A percentile compares a stretch with the other conserved stretches of the same genome.
Evolutionary conservation across 805 yeast species (phyloP).

Genomic region (Yarrowia sp.): DNA sequence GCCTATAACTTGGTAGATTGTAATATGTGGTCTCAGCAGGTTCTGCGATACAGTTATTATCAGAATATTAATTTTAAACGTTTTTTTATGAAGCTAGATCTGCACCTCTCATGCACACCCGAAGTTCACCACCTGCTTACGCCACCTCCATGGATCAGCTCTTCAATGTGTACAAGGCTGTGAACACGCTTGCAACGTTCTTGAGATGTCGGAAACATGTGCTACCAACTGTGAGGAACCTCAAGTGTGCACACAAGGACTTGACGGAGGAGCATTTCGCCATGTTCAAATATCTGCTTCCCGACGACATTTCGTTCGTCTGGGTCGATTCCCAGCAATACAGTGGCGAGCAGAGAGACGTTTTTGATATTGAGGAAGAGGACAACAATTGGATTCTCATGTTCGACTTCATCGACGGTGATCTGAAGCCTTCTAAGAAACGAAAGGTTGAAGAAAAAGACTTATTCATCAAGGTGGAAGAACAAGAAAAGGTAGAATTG

Average conservation of each 20-base stretch:
- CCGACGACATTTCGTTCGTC: conserved; percentile 71
- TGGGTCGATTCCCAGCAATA: conserved; percentile 63
- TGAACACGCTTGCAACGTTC: conserved; percentile 27
- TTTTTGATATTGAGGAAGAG: conserved; percentile 56
- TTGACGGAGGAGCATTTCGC: conserved; percentile 63
- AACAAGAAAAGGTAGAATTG: conserved; percentile 7
- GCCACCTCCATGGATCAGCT: conserved; percentile 30
- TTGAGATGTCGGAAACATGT: conserved; percentile 34
- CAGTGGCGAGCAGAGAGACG: conserved; percentile 52
- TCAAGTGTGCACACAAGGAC: conserved; percentile 12
- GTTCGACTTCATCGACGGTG: conserved; percentile 78
- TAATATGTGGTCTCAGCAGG: not conserved
- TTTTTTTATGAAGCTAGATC: not conserved
- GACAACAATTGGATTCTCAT: conserved; percentile 62
- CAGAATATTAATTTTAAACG: not conserved
- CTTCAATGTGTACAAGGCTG: conserved; percentile 25
- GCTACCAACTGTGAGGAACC: conserved; percentile 21
- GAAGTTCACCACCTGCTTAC: not conserved
- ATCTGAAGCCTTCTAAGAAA: conserved; percentile 30
- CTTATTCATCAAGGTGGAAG: conserved; percentile 5
- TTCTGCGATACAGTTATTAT: too few species aligned
- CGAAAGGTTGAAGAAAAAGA: conserved; percentile 16
- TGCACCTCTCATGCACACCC: conserved; percentile 1
- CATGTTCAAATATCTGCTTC: conserved; percentile 64
- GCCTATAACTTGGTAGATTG: too few species aligned